Conservation (phyloP, 805 yeast genomes). For the Candida arabinofermentans region DNA sequence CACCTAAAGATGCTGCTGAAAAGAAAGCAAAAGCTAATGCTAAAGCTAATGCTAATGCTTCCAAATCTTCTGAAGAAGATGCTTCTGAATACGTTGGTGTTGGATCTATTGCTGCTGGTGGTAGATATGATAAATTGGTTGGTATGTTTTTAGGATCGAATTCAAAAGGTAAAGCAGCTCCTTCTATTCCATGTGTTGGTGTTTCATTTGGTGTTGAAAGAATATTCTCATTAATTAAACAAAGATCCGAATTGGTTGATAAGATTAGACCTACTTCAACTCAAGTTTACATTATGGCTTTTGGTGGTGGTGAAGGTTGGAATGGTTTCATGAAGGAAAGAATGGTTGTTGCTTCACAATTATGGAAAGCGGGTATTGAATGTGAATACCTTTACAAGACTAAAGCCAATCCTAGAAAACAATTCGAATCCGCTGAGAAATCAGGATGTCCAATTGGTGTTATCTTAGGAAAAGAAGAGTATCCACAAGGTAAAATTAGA, state of each 20-base stretch:
- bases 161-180: constrained; percentile 62
- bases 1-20: constrained; percentile 76
- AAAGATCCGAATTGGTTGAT: constrained; percentile 60
- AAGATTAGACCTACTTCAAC: constrained; percentile 80
- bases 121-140: constrained; percentile 93
- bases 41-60: constrained; percentile 50
- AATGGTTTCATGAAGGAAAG: constrained; percentile 88
- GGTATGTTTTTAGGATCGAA: constrained; percentile 90
- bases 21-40: constrained; percentile 49
- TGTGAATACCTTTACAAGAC: constrained; percentile 89
- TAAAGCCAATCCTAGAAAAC: constrained; percentile 92
- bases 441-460: constrained; percentile 88
- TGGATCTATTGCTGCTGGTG: constrained; percentile 98
- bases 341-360: constrained; percentile 74
- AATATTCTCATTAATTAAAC: constrained; percentile 82
- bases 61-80: constrained; percentile 64
- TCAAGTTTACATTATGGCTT: constrained; percentile 94
- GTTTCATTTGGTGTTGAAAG: constrained; percentile 96
- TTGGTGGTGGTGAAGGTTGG: constrained; percentile 98
- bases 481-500: constrained; percentile 72
- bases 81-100: constrained; percentile 97
- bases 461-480: constrained; percentile 94
- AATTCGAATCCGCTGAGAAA: constrained; percentile 96
- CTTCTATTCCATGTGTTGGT: constrained; percentile 94
- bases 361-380: constrained; percentile 89